Evolutionary conservation across 2,329 filamentous ascomycete species (phyloP).

Genomic region (Domatiomyces catenatus): DNA sequence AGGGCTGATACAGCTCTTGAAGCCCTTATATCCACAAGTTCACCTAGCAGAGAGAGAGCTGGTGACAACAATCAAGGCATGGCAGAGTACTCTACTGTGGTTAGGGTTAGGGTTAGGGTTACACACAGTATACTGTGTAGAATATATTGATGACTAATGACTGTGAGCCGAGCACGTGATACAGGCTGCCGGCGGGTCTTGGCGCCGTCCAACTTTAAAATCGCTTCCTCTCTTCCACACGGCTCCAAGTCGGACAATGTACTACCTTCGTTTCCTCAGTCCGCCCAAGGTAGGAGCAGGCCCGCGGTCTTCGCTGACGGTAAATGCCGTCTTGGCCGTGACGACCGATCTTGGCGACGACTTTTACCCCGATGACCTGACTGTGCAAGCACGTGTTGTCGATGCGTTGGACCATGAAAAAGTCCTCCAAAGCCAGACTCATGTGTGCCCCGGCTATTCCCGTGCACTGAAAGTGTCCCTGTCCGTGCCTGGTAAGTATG

Average conservation of each 20-base stretch:
- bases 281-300: conserved; percentile 36
- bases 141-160: too few relatives aligned
- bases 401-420: conserved; percentile 17
- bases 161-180: background rate
- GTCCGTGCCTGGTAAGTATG: conserved; percentile 17
- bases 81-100: too few relatives aligned
- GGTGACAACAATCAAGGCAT: too few relatives aligned
- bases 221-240: background rate
- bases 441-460: conserved; percentile 31
- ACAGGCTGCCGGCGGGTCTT: background rate
- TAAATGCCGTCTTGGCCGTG: conserved; percentile 44
- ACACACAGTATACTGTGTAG: too few relatives aligned
- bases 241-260: conserved; percentile 26
- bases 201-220: background rate
- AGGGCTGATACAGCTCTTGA: too few relatives aligned
- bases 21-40: too few relatives aligned
- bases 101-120: too few relatives aligned
- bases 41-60: too few relatives aligned
- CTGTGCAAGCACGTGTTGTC: conserved; percentile 5
- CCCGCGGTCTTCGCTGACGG: conserved; percentile 24
- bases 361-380: conserved; percentile 33
- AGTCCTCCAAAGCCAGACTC: conserved; percentile 26
- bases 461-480: conserved; percentile 31
- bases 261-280: conserved; percentile 55
- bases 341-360: conserved; percentile 56